Evolutionary conservation across 768 basidiomycete genomes (phyloP).

Genomic region (Cystobasidium onofrii): DNA sequence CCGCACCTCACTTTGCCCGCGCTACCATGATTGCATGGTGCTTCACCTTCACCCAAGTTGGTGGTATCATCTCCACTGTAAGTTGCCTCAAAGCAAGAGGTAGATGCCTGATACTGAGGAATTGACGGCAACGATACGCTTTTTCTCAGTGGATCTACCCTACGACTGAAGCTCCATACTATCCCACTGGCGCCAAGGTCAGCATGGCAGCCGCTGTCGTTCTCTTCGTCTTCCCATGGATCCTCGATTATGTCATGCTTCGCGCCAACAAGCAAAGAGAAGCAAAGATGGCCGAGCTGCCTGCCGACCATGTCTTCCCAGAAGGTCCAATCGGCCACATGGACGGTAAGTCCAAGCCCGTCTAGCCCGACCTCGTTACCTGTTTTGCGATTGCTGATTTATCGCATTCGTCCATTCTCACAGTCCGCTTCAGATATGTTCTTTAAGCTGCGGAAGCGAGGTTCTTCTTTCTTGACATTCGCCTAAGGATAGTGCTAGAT

Average conservation of each 20-base stretch:
- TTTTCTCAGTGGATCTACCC: conserved; percentile 6
- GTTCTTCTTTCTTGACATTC: too few relatives aligned
- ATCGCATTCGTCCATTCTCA: too few relatives aligned
- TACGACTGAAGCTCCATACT: neutral
- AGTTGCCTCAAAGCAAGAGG: too few relatives aligned
- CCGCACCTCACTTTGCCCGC: conserved; percentile 44
- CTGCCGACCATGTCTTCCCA: conserved; percentile 12
- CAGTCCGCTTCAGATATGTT: conserved; percentile 1
- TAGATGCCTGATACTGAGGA: too few relatives aligned
- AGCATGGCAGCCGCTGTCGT: neutral
- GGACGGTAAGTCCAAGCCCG: neutral
- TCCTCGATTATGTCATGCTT: neutral
- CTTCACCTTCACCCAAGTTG: conserved; percentile 35
- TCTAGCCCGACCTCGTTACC: neutral
- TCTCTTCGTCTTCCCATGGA: conserved; percentile 9
- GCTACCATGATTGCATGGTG: conserved; percentile 43
- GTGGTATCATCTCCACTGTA: conserved; percentile 19
- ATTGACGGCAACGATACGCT: too few relatives aligned
- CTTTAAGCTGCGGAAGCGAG: neutral
- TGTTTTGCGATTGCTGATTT: neutral
- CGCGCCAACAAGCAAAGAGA: conserved; percentile 14
- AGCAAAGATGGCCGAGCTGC: conserved; percentile 2
- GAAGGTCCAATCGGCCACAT: neutral
- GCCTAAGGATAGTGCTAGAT: too few relatives aligned
- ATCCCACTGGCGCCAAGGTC: conserved; percentile 18